These are phyloP conservation scores for Gastrolobium bilobum DNA, from an alignment of 306 rosid species.

Conservation along the genomic window DNA sequence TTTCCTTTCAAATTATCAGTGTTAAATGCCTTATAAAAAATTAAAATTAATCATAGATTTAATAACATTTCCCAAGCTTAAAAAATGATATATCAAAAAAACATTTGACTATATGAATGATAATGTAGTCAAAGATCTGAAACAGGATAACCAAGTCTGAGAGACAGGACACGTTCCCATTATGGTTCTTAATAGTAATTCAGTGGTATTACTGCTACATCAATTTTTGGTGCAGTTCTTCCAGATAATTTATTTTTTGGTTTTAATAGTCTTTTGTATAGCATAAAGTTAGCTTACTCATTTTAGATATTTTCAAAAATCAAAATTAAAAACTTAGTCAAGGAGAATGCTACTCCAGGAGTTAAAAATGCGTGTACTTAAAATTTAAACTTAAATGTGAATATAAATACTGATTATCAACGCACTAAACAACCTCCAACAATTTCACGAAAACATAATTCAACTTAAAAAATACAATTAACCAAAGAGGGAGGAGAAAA, in stretches of 20 bases:
- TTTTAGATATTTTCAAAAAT: background rate
- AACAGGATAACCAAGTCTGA: conserved; percentile 6
- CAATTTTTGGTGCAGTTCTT: background rate
- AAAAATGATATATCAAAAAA: background rate
- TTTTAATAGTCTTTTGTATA: background rate
- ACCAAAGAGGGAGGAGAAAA: background rate
- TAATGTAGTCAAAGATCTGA: background rate
- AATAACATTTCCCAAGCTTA: background rate
- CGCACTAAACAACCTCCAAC: conserved; percentile 33
- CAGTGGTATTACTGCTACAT: background rate
- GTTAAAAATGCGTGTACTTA: conserved; percentile 18
- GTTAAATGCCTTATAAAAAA: background rate
- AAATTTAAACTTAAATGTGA: conserved; percentile 29
- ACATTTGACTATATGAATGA: background rate
- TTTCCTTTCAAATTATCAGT: background rate
- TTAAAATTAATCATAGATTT: background rate
- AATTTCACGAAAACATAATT: conserved; percentile 37
- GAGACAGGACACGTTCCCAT: background rate
- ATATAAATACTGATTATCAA: conserved; percentile 26
- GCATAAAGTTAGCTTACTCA: background rate
- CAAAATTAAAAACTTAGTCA: conserved; percentile 5
- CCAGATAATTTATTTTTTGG: background rate
- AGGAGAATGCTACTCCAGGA: conserved; percentile 39
- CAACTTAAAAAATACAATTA: conserved; percentile 12
- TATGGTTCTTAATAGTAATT: background rate